Conservation (phyloP, 441 rosid genomes). For the Jatropha multifida region DNA sequence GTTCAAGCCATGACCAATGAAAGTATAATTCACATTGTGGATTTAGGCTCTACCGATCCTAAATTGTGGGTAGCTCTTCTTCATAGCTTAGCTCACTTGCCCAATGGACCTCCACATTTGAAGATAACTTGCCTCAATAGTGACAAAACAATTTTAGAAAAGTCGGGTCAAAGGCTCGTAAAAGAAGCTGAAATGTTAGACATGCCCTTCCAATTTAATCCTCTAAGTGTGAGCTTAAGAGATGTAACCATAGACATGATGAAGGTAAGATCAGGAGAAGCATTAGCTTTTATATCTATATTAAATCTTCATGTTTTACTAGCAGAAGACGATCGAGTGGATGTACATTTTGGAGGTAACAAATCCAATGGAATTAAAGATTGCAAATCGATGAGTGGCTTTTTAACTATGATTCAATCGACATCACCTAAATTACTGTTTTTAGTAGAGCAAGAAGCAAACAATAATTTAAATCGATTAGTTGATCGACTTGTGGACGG, state of each 20-base stretch:
- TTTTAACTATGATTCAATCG: constrained; percentile 32
- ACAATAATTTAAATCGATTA: constrained; percentile 38
- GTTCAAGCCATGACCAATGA: constrained; percentile 32
- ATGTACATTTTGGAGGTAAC: constrained; percentile 39
- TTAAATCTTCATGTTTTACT: constrained; percentile 43
- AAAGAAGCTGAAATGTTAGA: constrained; percentile 43
- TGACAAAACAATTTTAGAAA: constrained; percentile 27
- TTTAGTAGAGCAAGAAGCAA: constrained; percentile 47
- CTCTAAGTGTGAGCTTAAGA: constrained; percentile 29
- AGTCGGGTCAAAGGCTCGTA: constrained; percentile 31
- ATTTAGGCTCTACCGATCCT: constrained; percentile 42
- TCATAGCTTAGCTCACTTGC: constrained; percentile 30
- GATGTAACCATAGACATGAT: constrained; percentile 40
- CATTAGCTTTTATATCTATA: constrained; percentile 42
- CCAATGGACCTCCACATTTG: constrained; percentile 35
- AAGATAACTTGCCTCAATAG: constrained; percentile 38
- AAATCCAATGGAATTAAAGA: constrained; percentile 27
- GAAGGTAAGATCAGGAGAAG: constrained; percentile 35
- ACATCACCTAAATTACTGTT: constrained; percentile 35
- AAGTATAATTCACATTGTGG: constrained; percentile 41
- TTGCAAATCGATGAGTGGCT: constrained; percentile 35
- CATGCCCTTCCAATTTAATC: constrained; percentile 44
- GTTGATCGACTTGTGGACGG: constrained; percentile 44
- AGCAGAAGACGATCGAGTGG: constrained; percentile 51
- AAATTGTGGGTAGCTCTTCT: constrained; percentile 41